Percentiles rank a stretch among this genome's conserved stretches.
These are phyloP conservation scores for Geranomyces michiganensis DNA, from an alignment of 192 early-diverging fungal genomes.

Conservation along the genomic window DNA sequence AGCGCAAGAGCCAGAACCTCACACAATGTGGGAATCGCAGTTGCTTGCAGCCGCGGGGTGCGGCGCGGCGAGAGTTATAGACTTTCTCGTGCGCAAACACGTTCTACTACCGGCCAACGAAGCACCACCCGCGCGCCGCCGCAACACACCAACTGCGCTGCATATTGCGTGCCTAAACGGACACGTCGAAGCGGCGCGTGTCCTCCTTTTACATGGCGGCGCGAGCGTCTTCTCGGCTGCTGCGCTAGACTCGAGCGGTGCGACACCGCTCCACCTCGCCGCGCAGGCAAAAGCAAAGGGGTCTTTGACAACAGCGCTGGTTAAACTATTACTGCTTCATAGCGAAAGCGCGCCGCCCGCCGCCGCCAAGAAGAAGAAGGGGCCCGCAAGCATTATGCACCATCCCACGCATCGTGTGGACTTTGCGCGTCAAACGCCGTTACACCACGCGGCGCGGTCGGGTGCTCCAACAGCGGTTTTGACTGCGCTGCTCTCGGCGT, in stretches of 20 bases:
- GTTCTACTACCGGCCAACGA: slow-evolving; percentile 6
- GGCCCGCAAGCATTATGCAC: not conserved
- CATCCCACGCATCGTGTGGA: not conserved
- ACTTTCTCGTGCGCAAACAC: not conserved
- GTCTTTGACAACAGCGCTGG: slow-evolving; percentile 18
- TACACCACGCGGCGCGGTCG: slow-evolving; percentile 41
- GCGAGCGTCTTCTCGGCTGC: no score
- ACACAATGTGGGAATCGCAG: no score
- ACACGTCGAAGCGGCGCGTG: slow-evolving; percentile 9
- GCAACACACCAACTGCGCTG: slow-evolving; percentile 26
- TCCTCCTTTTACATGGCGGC: slow-evolving; percentile 27
- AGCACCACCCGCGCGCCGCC: not conserved
- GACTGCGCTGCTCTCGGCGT: slow-evolving; percentile 4
- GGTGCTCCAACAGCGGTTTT: slow-evolving; percentile 39
- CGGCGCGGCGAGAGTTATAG: slow-evolving; percentile 13
- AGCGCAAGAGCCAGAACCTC: no score
- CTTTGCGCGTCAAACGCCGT: slow-evolving; percentile 21
- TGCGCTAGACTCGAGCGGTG: slow-evolving; percentile 11
- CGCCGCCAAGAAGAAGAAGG: no score
- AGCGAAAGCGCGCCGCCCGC: no score
- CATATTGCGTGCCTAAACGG: slow-evolving; percentile 41
- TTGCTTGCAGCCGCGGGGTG: slow-evolving; percentile 12
- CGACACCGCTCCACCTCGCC: slow-evolving; percentile 39
- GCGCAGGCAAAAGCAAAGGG: slow-evolving; percentile 33
- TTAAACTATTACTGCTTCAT: slow-evolving; percentile 27